These are phyloP conservation scores for Nidula niveotomentosa DNA, from an alignment of 1,284 basidiomycete genomes.

Conservation along the genomic window DNA sequence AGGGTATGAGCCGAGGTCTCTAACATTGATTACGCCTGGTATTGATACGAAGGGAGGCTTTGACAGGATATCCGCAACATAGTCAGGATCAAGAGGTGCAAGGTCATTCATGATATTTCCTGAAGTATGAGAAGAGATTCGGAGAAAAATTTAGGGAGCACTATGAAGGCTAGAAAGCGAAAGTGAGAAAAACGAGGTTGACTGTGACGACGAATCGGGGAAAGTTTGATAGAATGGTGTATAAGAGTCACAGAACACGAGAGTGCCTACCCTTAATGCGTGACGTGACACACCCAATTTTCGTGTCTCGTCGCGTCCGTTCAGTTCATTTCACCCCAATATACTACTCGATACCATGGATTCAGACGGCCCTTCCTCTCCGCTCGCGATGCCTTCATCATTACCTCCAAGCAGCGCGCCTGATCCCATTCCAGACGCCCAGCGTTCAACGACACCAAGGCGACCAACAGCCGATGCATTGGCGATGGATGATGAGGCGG, in stretches of 20 bases:
- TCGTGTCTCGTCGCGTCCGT: slow-evolving; percentile 26
- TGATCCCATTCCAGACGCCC: slow-evolving; percentile 41
- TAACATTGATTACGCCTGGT: slow-evolving; percentile 68
- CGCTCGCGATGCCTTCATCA: slow-evolving; percentile 35
- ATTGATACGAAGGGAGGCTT: slow-evolving; percentile 66
- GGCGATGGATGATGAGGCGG: slow-evolving; percentile 51
- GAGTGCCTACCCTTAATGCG: slow-evolving; percentile 34
- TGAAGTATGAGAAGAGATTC: slow-evolving; percentile 7
- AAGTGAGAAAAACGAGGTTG: too few species aligned
- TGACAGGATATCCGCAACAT: slow-evolving; percentile 61
- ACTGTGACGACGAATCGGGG: neutral
- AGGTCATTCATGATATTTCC: slow-evolving; percentile 38
- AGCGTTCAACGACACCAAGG: slow-evolving; percentile 35
- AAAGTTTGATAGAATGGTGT: neutral
- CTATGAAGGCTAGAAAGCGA: too few species aligned
- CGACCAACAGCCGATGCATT: slow-evolving; percentile 59
- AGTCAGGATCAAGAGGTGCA: slow-evolving; percentile 62
- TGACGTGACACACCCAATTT: slow-evolving; percentile 17
- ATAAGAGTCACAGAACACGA: slow-evolving; percentile 32
- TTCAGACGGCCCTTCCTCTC: slow-evolving; percentile 34
- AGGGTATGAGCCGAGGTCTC: slow-evolving; percentile 67
- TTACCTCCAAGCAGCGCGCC: slow-evolving; percentile 73
- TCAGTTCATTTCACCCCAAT: slow-evolving; percentile 7
- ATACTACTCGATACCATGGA: slow-evolving; percentile 25
- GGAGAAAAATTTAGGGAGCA: neutral